Percentiles rank a stretch among this genome's conserved stretches.
Conservation (phyloP, 106 monocot species). For the Iris macrosiphon region DNA sequence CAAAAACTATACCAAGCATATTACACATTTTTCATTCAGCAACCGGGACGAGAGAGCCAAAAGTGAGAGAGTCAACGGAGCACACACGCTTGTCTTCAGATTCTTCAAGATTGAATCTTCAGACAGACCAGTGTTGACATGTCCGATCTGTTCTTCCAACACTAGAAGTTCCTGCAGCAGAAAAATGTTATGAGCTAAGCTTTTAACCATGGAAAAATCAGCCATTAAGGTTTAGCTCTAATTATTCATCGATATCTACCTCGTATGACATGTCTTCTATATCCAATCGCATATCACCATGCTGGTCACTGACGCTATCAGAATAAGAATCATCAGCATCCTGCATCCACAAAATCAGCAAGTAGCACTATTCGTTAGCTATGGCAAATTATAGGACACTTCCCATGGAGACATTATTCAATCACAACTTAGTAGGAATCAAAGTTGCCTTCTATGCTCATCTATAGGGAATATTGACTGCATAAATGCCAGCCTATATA, state of each 20-base stretch:
- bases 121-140: constrained; percentile 44
- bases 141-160: constrained; percentile 44
- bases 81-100: constrained; percentile 18
- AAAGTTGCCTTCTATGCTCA: no score
- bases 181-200: background rate
- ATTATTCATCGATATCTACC: constrained; percentile 7
- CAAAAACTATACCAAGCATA: constrained; percentile 37
- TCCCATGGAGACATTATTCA: no score
- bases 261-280: constrained; percentile 50
- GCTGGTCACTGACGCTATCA: constrained; percentile 9
- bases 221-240: background rate
- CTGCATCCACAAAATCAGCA: no score
- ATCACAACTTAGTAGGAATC: no score
- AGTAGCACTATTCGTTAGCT: no score
- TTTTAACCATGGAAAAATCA: no score
- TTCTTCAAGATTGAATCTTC: constrained; percentile 31
- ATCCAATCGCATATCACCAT: constrained; percentile 31
- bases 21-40: constrained; percentile 26
- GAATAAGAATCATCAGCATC: no score
- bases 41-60: background rate
- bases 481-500: no score
- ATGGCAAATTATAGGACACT: no score
- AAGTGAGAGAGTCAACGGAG: background rate
- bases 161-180: constrained; percentile 41
- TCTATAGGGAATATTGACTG: no score